Conservation (phyloP, 345 rosid genomes). For the Arabis hirsuta region DNA sequence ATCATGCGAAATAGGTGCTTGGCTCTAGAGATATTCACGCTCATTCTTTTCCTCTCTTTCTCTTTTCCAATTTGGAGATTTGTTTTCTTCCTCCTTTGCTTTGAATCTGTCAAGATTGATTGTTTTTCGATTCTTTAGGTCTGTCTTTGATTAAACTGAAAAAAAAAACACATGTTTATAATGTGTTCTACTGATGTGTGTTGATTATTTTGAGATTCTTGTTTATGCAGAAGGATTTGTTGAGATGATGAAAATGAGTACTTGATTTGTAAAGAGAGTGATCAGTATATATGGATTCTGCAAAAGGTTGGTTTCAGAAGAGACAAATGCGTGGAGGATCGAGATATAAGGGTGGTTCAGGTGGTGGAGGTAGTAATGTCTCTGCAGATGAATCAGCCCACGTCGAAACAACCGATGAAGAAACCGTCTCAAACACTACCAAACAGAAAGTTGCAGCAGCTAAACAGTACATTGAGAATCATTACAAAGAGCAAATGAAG, state of each 20-base stretch:
- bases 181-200: neutral
- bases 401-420: conserved; percentile 43
- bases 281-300: conserved; percentile 65
- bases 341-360: conserved; percentile 50
- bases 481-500: conserved; percentile 87
- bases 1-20: conserved; percentile 21
- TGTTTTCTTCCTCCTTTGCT: conserved; percentile 6
- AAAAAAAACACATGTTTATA: neutral
- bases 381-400: conserved; percentile 36
- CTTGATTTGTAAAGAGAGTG: neutral
- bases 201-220: neutral
- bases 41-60: conserved; percentile 30
- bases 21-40: conserved; percentile 39
- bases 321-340: conserved; percentile 53
- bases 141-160: no score
- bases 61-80: neutral
- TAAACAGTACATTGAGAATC: conserved; percentile 85
- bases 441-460: conserved; percentile 84
- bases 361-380: conserved; percentile 40
- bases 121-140: neutral
- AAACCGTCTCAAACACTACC: conserved; percentile 59
- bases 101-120: conserved; percentile 15
- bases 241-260: neutral
- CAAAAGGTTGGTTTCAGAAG: conserved; percentile 79
- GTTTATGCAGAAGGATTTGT: conserved; percentile 12